These are phyloP conservation scores for Abrus precatorius DNA, from an alignment of 306 rosid species.

Conservation along the genomic window DNA sequence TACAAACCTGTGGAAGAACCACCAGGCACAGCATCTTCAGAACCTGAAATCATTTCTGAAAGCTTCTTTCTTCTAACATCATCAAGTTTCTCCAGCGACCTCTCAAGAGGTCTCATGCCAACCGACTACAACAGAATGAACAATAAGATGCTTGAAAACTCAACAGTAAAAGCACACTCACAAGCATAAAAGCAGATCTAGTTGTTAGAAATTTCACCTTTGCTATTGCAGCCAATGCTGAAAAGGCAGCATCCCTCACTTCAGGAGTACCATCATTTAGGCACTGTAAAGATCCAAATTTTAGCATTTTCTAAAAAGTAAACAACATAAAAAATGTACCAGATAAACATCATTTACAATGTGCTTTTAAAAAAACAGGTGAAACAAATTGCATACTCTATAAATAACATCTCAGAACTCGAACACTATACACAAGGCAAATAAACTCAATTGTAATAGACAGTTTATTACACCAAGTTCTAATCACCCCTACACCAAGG, in stretches of 20 bases:
- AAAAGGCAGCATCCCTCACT: slow-evolving; percentile 98
- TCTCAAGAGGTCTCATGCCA: slow-evolving; percentile 98
- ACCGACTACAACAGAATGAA: slow-evolving; percentile 68
- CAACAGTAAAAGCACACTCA: slow-evolving; percentile 26
- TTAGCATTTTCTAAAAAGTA: slow-evolving; percentile 18
- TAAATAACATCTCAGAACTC: slow-evolving; percentile 19
- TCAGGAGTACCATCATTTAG: slow-evolving; percentile 97
- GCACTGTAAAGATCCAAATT: slow-evolving; percentile 64
- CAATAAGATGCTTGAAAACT: slow-evolving; percentile 38
- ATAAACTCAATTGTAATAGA: slow-evolving; percentile 13
- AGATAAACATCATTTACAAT: not conserved
- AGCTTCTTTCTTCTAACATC: slow-evolving; percentile 95
- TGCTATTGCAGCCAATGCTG: slow-evolving; percentile 90
- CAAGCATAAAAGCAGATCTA: slow-evolving; percentile 26
- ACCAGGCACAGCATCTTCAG: slow-evolving; percentile 76
- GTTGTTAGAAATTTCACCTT: slow-evolving; percentile 64
- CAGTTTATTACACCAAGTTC: slow-evolving; percentile 11
- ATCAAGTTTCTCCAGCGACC: slow-evolving; percentile 96
- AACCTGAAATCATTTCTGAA: slow-evolving; percentile 92
- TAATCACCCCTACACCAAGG: not conserved
- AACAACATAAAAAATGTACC: not conserved
- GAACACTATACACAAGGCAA: slow-evolving; percentile 10
- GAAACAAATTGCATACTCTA: slow-evolving; percentile 16
- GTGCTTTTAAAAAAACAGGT: not conserved
- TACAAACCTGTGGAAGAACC: slow-evolving; percentile 74